These are phyloP conservation scores for rapeseed (Brassica napus) DNA, from an alignment of 345 rosid genomes.

Conservation along the genomic window DNA sequence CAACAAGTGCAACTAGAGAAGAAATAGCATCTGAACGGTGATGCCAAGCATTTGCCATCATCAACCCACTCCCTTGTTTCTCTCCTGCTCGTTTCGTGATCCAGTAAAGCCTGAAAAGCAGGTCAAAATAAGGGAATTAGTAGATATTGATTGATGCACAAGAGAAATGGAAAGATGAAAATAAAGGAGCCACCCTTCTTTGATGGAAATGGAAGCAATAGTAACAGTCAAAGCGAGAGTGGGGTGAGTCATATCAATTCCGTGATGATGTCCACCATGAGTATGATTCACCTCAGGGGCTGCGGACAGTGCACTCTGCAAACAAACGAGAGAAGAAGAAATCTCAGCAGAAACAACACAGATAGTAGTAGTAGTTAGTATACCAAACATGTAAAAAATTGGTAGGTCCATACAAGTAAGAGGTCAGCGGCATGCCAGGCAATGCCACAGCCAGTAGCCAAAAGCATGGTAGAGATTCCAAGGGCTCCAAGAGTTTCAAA, in stretches of 20 bases:
- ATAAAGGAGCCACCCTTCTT: conserved; percentile 63
- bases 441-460: conserved; percentile 87
- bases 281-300: conserved; percentile 52
- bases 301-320: conserved; percentile 56
- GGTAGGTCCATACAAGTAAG: conserved; percentile 47
- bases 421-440: conserved; percentile 83
- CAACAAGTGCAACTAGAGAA: conserved; percentile 84
- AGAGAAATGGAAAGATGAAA: not conserved
- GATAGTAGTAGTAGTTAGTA: no score
- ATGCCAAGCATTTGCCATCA: conserved; percentile 99
- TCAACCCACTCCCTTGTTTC: conserved; percentile 81
- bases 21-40: conserved; percentile 97
- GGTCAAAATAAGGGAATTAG: not conserved
- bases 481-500: conserved; percentile 94
- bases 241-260: conserved; percentile 81
- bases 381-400: not conserved
- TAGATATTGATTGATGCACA: not conserved
- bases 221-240: conserved; percentile 74
- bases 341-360: no score
- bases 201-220: conserved; percentile 73
- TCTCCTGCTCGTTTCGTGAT: conserved; percentile 89
- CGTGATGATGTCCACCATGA: conserved; percentile 65
- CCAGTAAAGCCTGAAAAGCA: conserved; percentile 72
- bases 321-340: conserved; percentile 16
- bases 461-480: conserved; percentile 89